A percentile compares a stretch with the other conserved stretches of the same genome.
Conservation (phyloP, 371 early-diverging fungal species). For the Cokeromyces recurvatus region DNA sequence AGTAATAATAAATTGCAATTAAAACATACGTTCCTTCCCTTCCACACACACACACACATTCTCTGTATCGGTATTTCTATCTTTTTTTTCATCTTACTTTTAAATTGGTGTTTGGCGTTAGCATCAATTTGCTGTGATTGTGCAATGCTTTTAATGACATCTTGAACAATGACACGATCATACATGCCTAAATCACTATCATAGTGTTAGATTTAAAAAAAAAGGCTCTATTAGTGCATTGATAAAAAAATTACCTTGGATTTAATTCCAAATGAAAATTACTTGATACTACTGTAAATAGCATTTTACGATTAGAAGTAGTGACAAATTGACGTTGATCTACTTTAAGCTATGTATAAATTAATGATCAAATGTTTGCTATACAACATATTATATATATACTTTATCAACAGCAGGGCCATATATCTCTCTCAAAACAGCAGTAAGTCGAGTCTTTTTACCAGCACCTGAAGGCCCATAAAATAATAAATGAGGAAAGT, state of each 20-base stretch:
- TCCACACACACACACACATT: too few species aligned
- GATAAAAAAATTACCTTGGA: conserved; percentile 66
- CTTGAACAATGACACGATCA: conserved; percentile 96
- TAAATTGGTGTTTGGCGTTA: conserved; percentile 77
- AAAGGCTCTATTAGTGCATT: too few species aligned
- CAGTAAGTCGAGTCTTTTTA: conserved; percentile 94
- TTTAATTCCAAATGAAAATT: conserved; percentile 93
- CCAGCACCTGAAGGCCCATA: conserved; percentile 98
- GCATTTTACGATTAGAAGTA: conserved; percentile 78
- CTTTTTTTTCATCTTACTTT: too few species aligned
- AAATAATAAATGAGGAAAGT: conserved; percentile 95
- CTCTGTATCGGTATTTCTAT: too few species aligned
- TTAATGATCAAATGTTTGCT: not conserved
- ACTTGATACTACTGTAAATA: conserved; percentile 81
- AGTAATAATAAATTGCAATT: too few species aligned
- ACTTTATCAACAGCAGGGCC: conserved; percentile 94
- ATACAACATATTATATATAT: not conserved
- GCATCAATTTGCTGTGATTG: conserved; percentile 96
- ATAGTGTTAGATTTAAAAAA: too few species aligned
- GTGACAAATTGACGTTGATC: conserved; percentile 83
- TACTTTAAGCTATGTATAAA: conserved; percentile 68
- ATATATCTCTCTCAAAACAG: conserved; percentile 81
- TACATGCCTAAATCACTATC: conserved; percentile 89
- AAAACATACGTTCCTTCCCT: too few species aligned
- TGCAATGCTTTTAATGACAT: conserved; percentile 96